Conservation (phyloP, 768 basidiomycete species). For the Rhodocollybia butyracea region DNA sequence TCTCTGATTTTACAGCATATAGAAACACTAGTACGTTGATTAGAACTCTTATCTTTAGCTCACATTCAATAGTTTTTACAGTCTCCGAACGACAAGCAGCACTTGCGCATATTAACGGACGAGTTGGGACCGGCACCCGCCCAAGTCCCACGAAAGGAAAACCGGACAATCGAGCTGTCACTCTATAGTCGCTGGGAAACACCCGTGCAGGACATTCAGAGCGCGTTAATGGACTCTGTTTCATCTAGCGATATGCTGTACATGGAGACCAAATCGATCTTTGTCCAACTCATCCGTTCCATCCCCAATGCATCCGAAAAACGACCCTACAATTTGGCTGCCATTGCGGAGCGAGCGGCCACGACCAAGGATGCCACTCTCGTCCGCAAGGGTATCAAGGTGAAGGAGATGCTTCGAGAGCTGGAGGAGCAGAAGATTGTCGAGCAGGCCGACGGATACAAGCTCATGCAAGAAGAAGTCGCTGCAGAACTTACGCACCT, state of each 20-base stretch:
- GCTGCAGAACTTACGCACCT: slow-evolving; percentile 92
- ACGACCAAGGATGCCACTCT: slow-evolving; percentile 96
- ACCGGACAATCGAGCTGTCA: slow-evolving; percentile 86
- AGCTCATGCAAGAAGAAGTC: slow-evolving; percentile 97
- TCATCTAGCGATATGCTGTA: slow-evolving; percentile 98
- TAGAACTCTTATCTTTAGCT: background rate
- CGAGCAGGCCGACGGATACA: slow-evolving; percentile 79
- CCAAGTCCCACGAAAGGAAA: slow-evolving; percentile 98
- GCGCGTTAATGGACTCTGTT: slow-evolving; percentile 93
- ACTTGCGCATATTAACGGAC: slow-evolving; percentile 93
- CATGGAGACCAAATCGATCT: slow-evolving; percentile 99
- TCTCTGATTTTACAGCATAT: slow-evolving; percentile 93
- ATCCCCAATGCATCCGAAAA: slow-evolving; percentile 82
- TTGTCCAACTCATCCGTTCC: slow-evolving; percentile 95
- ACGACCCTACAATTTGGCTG: slow-evolving; percentile 84
- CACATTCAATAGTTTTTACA: slow-evolving; percentile 25
- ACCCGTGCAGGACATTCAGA: slow-evolving; percentile 96
- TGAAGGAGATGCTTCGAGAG: slow-evolving; percentile 98
- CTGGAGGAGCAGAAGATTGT: slow-evolving; percentile 88
- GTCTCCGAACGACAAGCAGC: slow-evolving; percentile 98
- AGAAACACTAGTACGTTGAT: slow-evolving; percentile 75
- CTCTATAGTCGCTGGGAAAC: slow-evolving; percentile 99
- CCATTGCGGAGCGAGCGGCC: slow-evolving; percentile 91
- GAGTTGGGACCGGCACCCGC: slow-evolving; percentile 91
- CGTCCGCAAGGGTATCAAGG: slow-evolving; percentile 97